Conservation (phyloP, 2,329 filamentous ascomycete species). For the Zopfia rhizophila region DNA sequence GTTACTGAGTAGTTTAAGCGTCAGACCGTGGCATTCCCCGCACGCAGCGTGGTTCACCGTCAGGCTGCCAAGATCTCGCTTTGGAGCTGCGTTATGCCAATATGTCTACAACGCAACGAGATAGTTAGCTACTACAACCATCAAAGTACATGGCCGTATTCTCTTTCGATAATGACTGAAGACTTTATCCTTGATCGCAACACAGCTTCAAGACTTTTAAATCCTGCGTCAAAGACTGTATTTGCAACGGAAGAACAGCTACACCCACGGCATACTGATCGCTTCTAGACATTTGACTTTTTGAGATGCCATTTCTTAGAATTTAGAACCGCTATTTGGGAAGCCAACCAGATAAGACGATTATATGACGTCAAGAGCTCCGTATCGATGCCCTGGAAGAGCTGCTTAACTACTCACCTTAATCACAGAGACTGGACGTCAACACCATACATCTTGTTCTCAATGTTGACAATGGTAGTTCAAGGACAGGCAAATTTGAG, state of each 20-base stretch:
- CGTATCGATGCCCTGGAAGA: conserved; percentile 4
- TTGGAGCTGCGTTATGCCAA: no score
- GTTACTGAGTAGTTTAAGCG: no score
- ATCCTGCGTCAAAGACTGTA: no score
- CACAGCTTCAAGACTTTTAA: no score
- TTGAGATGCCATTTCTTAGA: conserved; percentile 15
- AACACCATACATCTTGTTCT: conserved; percentile 18
- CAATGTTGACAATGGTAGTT: background rate
- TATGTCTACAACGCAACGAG: no score
- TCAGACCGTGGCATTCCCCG: no score
- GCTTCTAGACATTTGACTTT: background rate
- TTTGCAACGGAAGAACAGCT: conserved; percentile 14
- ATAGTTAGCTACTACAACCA: no score
- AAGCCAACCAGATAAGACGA: conserved; percentile 14
- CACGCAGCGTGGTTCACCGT: no score
- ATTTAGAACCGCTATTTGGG: conserved; percentile 23
- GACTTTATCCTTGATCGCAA: no score
- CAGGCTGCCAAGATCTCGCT: no score
- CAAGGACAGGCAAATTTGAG: conserved; percentile 1
- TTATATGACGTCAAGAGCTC: conserved; percentile 8
- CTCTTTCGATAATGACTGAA: no score
- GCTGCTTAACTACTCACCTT: conserved; percentile 8
- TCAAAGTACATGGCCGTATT: no score
- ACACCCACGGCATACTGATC: conserved; percentile 11
- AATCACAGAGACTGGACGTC: conserved; percentile 8